These are phyloP conservation scores for Fonsecaea multimorphosa DNA, from an alignment of 2,329 filamentous ascomycete genomes.

Conservation along the genomic window DNA sequence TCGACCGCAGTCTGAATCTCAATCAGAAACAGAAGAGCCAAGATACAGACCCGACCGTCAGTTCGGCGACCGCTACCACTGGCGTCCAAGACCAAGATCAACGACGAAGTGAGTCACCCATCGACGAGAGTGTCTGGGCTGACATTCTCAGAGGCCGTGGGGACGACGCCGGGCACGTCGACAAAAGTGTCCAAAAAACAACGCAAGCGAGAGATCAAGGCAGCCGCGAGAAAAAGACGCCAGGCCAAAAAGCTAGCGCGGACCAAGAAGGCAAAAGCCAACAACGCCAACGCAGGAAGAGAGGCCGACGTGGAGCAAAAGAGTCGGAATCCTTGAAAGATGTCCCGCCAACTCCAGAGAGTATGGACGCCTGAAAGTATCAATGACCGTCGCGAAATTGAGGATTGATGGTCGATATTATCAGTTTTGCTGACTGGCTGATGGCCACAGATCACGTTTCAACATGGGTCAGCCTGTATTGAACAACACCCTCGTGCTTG, in stretches of 20 bases:
- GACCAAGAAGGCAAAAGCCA: background rate
- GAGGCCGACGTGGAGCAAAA: conserved; percentile 10
- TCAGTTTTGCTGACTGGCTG: background rate
- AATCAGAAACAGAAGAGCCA: background rate
- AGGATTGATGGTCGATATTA: background rate
- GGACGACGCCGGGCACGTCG: background rate
- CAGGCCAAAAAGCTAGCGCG: background rate
- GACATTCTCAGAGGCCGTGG: conserved; percentile 15
- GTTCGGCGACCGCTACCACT: conserved; percentile 10
- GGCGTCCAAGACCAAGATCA: background rate
- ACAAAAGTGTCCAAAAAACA: background rate
- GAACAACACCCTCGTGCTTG: too few relatives aligned
- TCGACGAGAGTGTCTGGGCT: conserved; percentile 20
- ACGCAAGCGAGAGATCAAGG: background rate
- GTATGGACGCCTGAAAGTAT: conserved; percentile 19
- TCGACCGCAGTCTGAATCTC: conserved; percentile 21
- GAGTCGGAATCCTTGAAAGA: background rate
- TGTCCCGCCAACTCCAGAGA: conserved; percentile 15
- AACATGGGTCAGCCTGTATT: too few relatives aligned
- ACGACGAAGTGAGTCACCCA: conserved; percentile 26
- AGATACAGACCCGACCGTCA: conserved; percentile 1
- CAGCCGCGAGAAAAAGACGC: background rate
- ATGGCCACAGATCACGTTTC: background rate
- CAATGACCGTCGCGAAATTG: background rate
- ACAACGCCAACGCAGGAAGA: background rate